phyloP scores from a whole-genome alignment of 139 green algal genomes.

The Micractinium conductrix region DNA sequence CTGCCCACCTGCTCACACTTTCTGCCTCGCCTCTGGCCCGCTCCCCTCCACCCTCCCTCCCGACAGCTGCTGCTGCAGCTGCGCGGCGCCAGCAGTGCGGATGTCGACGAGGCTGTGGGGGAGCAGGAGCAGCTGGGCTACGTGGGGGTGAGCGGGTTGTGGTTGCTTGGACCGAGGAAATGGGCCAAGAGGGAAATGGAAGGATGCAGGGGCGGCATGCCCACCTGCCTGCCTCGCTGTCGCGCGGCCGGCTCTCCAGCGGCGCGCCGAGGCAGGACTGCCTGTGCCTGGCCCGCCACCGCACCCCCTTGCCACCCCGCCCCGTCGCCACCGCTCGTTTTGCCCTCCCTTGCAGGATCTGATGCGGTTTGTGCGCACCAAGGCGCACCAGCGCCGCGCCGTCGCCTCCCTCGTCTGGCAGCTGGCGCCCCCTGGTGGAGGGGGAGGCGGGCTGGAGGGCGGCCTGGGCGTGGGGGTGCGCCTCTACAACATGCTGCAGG shows the following conservation, averaged over 20 bases:
- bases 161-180: too few relatives aligned
- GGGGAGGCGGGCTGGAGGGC: background rate
- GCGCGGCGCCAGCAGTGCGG: too few relatives aligned
- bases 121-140: constrained; percentile 2
- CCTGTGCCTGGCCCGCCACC: background rate
- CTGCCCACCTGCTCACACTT: too few relatives aligned
- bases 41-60: too few relatives aligned
- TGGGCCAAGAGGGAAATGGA: too few relatives aligned
- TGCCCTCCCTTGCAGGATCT: constrained; percentile 33
- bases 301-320: background rate
- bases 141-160: constrained; percentile 25
- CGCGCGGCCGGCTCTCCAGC: too few relatives aligned
- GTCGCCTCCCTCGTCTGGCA: constrained; percentile 19
- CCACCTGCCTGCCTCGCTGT: too few relatives aligned
- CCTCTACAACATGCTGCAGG: constrained; percentile 42
- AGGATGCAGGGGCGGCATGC: too few relatives aligned
- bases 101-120: background rate
- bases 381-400: constrained; percentile 40
- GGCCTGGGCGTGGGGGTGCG: constrained; percentile 38
- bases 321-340: background rate
- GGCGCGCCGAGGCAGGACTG: too few relatives aligned
- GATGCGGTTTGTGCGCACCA: constrained; percentile 4
- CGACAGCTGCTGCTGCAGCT: too few relatives aligned
- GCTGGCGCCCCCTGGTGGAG: too few relatives aligned
- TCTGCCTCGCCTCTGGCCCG: too few relatives aligned